Evolutionary conservation across 148 eudicot species (phyloP).

Genomic region (Polygonum aviculare): DNA sequence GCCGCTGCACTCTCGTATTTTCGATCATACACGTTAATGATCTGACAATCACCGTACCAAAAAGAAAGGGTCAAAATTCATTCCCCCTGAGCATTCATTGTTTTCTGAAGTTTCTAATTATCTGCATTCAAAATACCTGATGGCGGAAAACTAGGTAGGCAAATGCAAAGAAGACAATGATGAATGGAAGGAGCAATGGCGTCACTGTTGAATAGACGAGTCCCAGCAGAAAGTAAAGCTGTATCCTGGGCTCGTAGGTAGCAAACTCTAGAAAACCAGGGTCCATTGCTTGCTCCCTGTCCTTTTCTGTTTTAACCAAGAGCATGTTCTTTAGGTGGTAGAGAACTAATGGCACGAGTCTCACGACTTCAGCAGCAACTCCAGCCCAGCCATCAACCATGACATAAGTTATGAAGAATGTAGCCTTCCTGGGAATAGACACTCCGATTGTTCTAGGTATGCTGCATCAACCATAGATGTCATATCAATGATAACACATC

Average conservation of each 20-base stretch:
- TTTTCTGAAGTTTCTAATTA: too few relatives aligned
- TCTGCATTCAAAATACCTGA: background rate
- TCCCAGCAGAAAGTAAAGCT: conserved; percentile 11
- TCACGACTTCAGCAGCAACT: conserved; percentile 10
- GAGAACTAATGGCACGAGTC: conserved; percentile 3
- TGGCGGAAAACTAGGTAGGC: conserved; percentile 13
- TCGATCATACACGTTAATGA: conserved; percentile 6
- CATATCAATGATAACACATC: background rate
- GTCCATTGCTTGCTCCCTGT: conserved; percentile 14
- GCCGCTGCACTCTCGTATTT: conserved; percentile 11
- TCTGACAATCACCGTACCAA: background rate
- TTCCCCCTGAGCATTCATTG: too few relatives aligned
- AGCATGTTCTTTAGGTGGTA: conserved; percentile 6
- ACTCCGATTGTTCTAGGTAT: conserved; percentile 10
- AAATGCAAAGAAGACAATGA: conserved; percentile 11
- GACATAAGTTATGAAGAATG: conserved; percentile 11
- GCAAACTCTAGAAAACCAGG: conserved; percentile 13
- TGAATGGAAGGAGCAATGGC: conserved; percentile 9
- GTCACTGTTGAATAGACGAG: conserved; percentile 9
- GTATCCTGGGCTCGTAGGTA: conserved; percentile 9
- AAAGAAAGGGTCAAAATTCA: too few relatives aligned
- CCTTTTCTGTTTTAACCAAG: conserved; percentile 11
- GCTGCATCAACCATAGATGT: conserved; percentile 1
- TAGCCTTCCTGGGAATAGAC: conserved; percentile 12
- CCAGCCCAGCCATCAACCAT: conserved; percentile 16